These are phyloP conservation scores for Penicillium tannophilum DNA, from an alignment of 495 filamentous ascomycete genomes.

Conservation along the genomic window DNA sequence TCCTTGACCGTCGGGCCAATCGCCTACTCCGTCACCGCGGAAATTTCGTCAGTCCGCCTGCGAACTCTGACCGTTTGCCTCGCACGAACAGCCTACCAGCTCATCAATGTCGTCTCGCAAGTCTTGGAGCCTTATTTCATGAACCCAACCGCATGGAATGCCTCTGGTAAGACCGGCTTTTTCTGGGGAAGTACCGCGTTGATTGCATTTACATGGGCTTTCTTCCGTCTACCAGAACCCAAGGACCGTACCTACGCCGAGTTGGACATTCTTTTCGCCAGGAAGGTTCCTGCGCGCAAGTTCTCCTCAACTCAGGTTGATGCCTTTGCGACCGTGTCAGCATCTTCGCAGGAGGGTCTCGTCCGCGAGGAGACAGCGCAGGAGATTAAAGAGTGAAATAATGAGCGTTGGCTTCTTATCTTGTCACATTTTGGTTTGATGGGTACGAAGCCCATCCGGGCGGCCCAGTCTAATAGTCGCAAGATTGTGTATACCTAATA, in stretches of 20 bases:
- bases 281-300: conserved; percentile 58
- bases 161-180: conserved; percentile 66
- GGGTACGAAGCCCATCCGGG: not conserved
- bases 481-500: not conserved
- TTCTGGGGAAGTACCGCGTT: conserved; percentile 70
- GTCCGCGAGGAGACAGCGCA: conserved; percentile 12
- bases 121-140: conserved; percentile 70
- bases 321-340: conserved; percentile 43
- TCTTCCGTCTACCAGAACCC: conserved; percentile 70
- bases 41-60: conserved; percentile 66
- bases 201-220: conserved; percentile 64
- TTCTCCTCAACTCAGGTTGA: conserved; percentile 61
- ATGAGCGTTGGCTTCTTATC: not conserved
- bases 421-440: not conserved
- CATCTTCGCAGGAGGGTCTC: conserved; percentile 25
- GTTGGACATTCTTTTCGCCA: conserved; percentile 66
- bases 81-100: conserved; percentile 65
- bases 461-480: not conserved
- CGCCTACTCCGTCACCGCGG: conserved; percentile 71
- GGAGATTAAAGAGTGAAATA: conserved; percentile 20
- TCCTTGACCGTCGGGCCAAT: conserved; percentile 71
- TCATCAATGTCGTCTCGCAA: conserved; percentile 62
- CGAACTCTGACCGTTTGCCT: conserved; percentile 67
- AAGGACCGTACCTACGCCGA: conserved; percentile 67
- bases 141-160: conserved; percentile 67